Conservation (phyloP, 169 alveolate genomes). For the Plasmodium adleri region DNA sequence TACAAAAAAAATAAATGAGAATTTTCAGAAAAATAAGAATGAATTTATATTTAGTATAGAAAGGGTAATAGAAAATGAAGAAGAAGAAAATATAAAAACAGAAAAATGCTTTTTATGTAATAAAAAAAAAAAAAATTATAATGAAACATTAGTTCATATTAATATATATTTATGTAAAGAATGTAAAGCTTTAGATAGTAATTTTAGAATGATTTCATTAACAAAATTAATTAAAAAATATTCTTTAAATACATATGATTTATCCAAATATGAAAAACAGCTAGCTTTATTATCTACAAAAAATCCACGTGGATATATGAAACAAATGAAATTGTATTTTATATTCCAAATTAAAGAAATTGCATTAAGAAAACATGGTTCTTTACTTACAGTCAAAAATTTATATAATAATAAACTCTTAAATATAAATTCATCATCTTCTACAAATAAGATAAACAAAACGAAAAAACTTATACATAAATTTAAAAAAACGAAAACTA, state of each 20-base stretch:
- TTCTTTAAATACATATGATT: constrained; percentile 40
- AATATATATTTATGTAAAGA: constrained; percentile 63
- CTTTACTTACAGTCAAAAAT: constrained; percentile 17
- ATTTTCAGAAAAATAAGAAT: constrained; percentile 36
- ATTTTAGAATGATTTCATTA: constrained; percentile 68
- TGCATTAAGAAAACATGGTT: constrained; percentile 71
- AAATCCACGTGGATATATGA: constrained; percentile 70
- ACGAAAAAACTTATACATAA: constrained; percentile 23
- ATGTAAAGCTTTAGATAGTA: constrained; percentile 50
- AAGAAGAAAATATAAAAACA: neutral
- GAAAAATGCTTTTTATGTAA: constrained; percentile 51
- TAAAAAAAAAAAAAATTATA: constrained; percentile 44
- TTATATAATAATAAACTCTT: constrained; percentile 28
- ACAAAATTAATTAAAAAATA: constrained; percentile 46
- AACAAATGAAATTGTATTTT: constrained; percentile 60
- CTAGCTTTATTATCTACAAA: constrained; percentile 40
- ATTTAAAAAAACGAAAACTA: constrained; percentile 30
- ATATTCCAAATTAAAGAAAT: constrained; percentile 73
- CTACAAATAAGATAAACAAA: neutral
- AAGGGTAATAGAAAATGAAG: constrained; percentile 2
- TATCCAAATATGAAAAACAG: constrained; percentile 47
- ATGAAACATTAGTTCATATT: constrained; percentile 19
- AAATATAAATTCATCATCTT: constrained; percentile 6
- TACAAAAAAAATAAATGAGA: constrained; percentile 13
- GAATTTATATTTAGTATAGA: constrained; percentile 54